Base-by-base conservation (phyloP, 140 eudicot species). In the Erigeron philadelphicus region DNA sequence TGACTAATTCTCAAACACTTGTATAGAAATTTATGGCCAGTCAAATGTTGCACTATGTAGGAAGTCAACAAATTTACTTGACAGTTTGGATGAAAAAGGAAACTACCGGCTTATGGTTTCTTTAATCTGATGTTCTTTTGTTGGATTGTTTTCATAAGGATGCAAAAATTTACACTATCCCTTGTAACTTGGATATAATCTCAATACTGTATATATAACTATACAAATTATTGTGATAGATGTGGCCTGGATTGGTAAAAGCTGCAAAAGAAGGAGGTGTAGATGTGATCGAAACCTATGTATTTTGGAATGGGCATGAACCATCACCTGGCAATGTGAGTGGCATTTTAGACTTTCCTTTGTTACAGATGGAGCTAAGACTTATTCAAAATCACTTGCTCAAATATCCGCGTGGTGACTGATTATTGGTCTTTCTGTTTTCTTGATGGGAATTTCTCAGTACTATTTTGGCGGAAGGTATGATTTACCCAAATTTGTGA, bases 261-360 rank as follows among this genome's bases (percentile, higher is more conserved):
- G 67, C 86, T 68, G 95, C 99, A 4, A 93, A 93, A 83, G 94
- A 93, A 80, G 99, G 97, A 63, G 99, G 99, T 17, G 94, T 80
- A 3, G 84, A 93, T 75, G 97, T 76, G 64, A 89, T 93, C 0
- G 99, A 93, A 41, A 87, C 99, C 21, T 93, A 93, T 55, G 99
- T 93, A 44, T 93, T 93, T 43, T 93, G 99, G 99, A 93, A 93
- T 55, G 99, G 99, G 23, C 99, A 93, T 72, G 99, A 93, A 81
- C 87, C 82, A 17, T 87, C 96, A 66, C 99, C 97, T 2, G 81
- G 87, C 60, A 87, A 93, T 72, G 97, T 93, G 64, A 76, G 90
- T 81, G 67, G 11, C 66, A n/a, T 69, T 69, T 61, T 25, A 10
- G 23, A 13, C 70, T 35, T 58, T 45, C 59, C 35, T 40, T 53